Evolutionary conservation across 805 yeast genomes (phyloP).

Genomic region (Kodamaea neixiangensis): DNA sequence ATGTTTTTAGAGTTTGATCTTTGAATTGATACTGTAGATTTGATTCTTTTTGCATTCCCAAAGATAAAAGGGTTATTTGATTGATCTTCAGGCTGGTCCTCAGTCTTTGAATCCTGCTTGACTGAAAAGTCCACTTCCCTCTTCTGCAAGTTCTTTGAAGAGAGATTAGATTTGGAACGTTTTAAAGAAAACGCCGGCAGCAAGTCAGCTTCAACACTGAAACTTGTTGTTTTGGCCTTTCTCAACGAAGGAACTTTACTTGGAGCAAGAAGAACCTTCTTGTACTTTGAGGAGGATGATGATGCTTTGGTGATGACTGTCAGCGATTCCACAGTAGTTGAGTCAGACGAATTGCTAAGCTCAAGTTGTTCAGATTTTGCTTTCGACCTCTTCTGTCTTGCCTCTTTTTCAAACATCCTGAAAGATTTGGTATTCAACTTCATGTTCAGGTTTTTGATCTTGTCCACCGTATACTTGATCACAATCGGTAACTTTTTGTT

Average conservation of each 20-base stretch:
- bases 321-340: background rate
- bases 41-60: conserved; percentile 24
- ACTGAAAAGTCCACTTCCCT: conserved; percentile 43
- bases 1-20: background rate
- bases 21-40: conserved; percentile 1
- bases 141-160: conserved; percentile 38
- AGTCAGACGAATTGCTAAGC: background rate
- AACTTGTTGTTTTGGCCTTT: conserved; percentile 20
- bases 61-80: conserved; percentile 28
- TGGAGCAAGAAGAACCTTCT: conserved; percentile 14
- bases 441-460: conserved; percentile 50
- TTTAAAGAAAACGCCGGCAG: conserved; percentile 38
- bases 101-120: conserved; percentile 5
- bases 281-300: conserved; percentile 16
- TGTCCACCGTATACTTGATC: conserved; percentile 46
- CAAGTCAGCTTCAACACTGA: conserved; percentile 20
- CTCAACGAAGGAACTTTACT: conserved; percentile 16
- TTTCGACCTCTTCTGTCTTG: conserved; percentile 1
- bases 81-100: background rate
- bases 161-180: conserved; percentile 42
- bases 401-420: conserved; percentile 11
- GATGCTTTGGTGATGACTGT: background rate
- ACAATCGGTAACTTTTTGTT: conserved; percentile 49
- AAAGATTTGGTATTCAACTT: conserved; percentile 21
- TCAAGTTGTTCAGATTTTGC: conserved; percentile 1